Evolutionary conservation across 495 filamentous ascomycete genomes (phyloP).

Genomic region (Xylaria scruposa): DNA sequence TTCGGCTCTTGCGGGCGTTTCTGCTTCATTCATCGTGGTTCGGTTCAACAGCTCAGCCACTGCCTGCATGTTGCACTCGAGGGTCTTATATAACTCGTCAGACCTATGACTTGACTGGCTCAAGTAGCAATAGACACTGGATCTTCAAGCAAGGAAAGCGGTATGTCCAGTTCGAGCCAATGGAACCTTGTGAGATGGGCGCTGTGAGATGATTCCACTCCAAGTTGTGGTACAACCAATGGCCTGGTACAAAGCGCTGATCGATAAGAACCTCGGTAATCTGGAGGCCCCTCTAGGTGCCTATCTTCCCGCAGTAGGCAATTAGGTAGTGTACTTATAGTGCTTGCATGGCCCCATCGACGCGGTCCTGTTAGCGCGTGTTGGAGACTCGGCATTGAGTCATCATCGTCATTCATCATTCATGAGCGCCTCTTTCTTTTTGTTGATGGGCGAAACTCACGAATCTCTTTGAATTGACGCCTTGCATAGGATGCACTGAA

Average conservation of each 20-base stretch:
- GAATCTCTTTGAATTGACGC: not conserved
- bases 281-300: conserved; percentile 2
- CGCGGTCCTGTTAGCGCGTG: not conserved
- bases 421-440: not conserved
- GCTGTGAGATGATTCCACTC: not conserved
- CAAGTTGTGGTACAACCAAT: too few species aligned
- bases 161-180: not conserved
- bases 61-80: conserved; percentile 15
- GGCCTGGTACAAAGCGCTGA: not conserved
- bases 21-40: conserved; percentile 28
- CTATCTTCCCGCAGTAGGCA: not conserved
- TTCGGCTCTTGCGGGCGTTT: conserved; percentile 39
- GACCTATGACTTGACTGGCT: not conserved
- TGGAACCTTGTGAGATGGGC: not conserved
- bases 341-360: conserved; percentile 5
- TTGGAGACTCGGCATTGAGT: conserved; percentile 33
- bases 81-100: not conserved
- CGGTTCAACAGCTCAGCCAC: conserved; percentile 16
- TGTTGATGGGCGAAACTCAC: not conserved
- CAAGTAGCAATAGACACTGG: not conserved
- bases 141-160: not conserved
- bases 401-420: conserved; percentile 30
- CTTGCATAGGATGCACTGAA: not conserved
- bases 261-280: not conserved
- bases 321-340: not conserved